These are phyloP conservation scores for Halenospora varia DNA, from an alignment of 495 filamentous ascomycete genomes.

Conservation along the genomic window DNA sequence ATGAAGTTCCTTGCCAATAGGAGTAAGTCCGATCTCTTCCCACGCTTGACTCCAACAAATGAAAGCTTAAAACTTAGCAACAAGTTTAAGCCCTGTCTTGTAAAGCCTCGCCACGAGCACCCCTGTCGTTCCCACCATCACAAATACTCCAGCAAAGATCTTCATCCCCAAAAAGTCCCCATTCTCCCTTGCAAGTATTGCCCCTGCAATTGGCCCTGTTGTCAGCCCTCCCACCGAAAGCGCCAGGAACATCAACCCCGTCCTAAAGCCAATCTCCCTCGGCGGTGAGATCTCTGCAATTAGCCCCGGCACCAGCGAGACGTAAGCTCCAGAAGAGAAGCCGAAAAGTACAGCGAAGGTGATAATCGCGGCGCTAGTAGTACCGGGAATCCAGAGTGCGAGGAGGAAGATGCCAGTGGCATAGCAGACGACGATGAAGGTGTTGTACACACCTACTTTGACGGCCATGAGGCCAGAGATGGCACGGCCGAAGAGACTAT, in stretches of 20 bases:
- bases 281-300: slow-evolving; percentile 66
- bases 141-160: no score
- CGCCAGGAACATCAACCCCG: slow-evolving; percentile 59
- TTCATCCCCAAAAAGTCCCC: no score
- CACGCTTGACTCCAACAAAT: no score
- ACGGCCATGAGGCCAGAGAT: slow-evolving; percentile 19
- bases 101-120: no score
- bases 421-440: slow-evolving; percentile 10
- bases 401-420: slow-evolving; percentile 27
- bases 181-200: no score
- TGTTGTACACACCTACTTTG: slow-evolving; percentile 23
- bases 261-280: slow-evolving; percentile 66
- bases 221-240: slow-evolving; percentile 59
- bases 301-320: slow-evolving; percentile 32
- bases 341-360: slow-evolving; percentile 32
- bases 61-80: no score
- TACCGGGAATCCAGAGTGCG: slow-evolving; percentile 28
- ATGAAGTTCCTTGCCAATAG: no score
- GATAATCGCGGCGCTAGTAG: slow-evolving; percentile 26
- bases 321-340: slow-evolving; percentile 32
- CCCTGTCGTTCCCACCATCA: no score
- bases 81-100: no score
- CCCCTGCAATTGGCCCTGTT: slow-evolving; percentile 52
- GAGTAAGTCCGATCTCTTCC: no score
- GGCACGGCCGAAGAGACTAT: slow-evolving; percentile 18